phyloP scores from a whole-genome alignment of 805 yeast species.

The Candida piceae region DNA sequence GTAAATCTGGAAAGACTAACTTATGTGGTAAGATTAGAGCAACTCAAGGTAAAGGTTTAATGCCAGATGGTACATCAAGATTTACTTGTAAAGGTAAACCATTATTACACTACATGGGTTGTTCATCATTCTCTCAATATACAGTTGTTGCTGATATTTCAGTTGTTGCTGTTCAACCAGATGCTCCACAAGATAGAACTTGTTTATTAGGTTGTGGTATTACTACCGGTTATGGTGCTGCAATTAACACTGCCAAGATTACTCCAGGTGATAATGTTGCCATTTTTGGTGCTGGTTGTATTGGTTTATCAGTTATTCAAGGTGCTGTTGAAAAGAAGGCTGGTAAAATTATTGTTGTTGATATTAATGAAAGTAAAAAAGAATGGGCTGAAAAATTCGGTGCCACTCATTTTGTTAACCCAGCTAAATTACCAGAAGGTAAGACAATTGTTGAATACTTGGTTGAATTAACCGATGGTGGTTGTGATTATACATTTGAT shows the following conservation, averaged over 20 bases:
- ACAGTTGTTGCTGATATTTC: constrained; percentile 98
- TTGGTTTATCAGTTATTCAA: constrained; percentile 92
- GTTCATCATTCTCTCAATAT: constrained; percentile 94
- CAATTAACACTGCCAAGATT: constrained; percentile 87
- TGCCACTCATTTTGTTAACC: constrained; percentile 92
- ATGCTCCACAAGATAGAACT: constrained; percentile 79
- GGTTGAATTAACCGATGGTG: constrained; percentile 92
- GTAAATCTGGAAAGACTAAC: constrained; percentile 93
- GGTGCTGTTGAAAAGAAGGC: constrained; percentile 89
- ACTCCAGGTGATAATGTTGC: constrained; percentile 91
- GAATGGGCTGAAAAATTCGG: constrained; percentile 87
- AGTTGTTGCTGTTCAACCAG: constrained; percentile 82
- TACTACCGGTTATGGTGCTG: constrained; percentile 98
- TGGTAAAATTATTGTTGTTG: constrained; percentile 75
- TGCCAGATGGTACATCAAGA: constrained; percentile 97
- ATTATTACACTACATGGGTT: constrained; percentile 93
- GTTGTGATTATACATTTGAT: constrained; percentile 93
- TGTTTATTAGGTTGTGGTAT: constrained; percentile 98
- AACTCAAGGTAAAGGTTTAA: constrained; percentile 96
- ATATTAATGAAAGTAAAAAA: constrained; percentile 78
- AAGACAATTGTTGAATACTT: constrained; percentile 75
- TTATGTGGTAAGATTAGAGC: constrained; percentile 93
- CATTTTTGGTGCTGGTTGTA: constrained; percentile 96
- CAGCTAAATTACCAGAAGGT: constrained; percentile 69
- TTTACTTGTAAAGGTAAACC: constrained; percentile 83